Conservation (phyloP, 306 rosid species). For the Morella rubra region DNA sequence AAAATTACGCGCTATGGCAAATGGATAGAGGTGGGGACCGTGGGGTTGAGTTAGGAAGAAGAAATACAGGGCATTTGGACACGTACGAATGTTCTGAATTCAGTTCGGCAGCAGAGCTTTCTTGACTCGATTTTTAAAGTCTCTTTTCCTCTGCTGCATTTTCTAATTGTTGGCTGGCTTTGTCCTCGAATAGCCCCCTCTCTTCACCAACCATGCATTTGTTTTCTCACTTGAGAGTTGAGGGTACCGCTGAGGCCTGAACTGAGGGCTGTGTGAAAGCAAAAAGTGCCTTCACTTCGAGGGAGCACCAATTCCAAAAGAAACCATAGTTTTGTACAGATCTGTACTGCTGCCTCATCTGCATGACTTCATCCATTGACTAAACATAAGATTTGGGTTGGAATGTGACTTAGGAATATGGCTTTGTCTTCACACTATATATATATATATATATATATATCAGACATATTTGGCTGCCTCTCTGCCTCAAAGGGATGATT, state of each 20-base stretch:
- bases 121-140: constrained; percentile 33
- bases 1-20: background rate
- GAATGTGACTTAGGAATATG: no score
- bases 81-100: constrained; percentile 19
- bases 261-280: background rate
- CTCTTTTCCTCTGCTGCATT: background rate
- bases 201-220: constrained; percentile 25
- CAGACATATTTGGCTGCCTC: no score
- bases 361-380: no score
- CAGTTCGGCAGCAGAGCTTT: constrained; percentile 40
- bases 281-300: no score
- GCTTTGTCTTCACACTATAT: no score
- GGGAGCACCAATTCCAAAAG: no score
- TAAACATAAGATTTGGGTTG: no score
- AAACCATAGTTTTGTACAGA: no score
- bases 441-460: no score
- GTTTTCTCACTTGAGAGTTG: constrained; percentile 10
- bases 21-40: background rate
- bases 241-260: no score
- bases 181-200: constrained; percentile 15
- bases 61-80: constrained; percentile 37
- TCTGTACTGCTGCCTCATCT: no score
- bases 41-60: background rate
- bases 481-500: no score
- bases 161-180: background rate